Conservation (phyloP, 345 rosid species). For the Brassica cretica region DNA sequence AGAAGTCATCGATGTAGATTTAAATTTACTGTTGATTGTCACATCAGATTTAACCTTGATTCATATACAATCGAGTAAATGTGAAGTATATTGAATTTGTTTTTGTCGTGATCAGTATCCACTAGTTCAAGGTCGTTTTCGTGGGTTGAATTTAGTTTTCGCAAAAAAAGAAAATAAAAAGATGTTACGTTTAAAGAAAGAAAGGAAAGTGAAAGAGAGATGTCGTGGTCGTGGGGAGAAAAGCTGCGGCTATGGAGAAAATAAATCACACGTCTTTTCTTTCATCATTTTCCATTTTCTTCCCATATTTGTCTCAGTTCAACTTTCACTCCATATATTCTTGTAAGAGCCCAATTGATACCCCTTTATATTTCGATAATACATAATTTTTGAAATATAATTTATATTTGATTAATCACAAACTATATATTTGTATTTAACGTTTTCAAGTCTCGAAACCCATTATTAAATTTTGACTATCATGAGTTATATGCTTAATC, state of each 20-base stretch:
- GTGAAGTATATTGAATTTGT: background rate
- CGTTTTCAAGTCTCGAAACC: background rate
- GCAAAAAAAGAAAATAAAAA: background rate
- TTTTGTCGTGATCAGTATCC: conserved; percentile 9
- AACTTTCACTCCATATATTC: background rate
- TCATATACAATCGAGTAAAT: background rate
- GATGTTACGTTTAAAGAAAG: background rate
- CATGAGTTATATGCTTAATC: background rate
- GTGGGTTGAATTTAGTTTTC: conserved; percentile 3
- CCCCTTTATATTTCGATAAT: background rate
- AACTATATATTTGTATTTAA: background rate
- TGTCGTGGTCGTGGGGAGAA: conserved; percentile 37
- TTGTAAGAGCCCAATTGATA: background rate
- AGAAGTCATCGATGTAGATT: background rate
- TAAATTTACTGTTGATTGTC: conserved; percentile 12
- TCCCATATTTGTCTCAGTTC: background rate
- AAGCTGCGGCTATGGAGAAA: conserved; percentile 30
- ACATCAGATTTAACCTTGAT: background rate
- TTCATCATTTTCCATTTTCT: background rate
- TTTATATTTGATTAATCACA: background rate
- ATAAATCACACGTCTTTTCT: conserved; percentile 28
- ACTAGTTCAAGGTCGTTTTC: conserved; percentile 18
- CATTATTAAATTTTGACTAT: background rate
- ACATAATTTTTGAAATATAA: background rate
- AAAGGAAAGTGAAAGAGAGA: conserved; percentile 4